Conservation (phyloP, 257 asterid species). For the Lantana camara region DNA sequence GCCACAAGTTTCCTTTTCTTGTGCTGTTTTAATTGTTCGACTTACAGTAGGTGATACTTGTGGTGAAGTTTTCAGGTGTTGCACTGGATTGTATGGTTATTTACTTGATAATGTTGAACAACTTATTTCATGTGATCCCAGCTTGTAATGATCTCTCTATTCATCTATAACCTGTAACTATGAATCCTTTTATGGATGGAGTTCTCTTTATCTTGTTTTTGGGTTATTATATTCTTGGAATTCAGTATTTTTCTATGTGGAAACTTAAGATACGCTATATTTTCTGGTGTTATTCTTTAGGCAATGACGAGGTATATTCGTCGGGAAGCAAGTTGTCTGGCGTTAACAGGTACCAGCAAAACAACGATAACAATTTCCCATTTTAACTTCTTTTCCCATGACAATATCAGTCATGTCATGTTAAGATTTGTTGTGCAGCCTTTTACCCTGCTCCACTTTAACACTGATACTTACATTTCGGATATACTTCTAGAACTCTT, state of each 20-base stretch:
- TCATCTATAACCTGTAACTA: background rate
- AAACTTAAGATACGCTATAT: constrained; percentile 20
- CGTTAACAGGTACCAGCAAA: constrained; percentile 66
- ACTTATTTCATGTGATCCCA: constrained; percentile 4
- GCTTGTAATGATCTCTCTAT: background rate
- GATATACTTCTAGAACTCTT: background rate
- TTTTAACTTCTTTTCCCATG: background rate
- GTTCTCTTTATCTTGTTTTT: constrained; percentile 1
- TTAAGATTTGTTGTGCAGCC: too few relatives aligned
- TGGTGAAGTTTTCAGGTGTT: background rate
- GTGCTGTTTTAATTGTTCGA: background rate
- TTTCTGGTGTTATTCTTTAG: constrained; percentile 40
- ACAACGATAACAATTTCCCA: background rate
- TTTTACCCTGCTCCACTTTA: too few relatives aligned
- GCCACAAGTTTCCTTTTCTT: background rate
- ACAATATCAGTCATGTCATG: background rate
- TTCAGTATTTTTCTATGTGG: background rate
- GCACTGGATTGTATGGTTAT: background rate
- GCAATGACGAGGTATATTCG: constrained; percentile 86
- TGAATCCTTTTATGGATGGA: background rate
- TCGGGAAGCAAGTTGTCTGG: constrained; percentile 67
- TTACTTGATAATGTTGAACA: background rate
- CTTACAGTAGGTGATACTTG: background rate
- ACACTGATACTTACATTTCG: too few relatives aligned
- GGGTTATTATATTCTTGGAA: background rate